These are phyloP conservation scores for Phytopythium litorale DNA, from an alignment of 352 stramenopile species.

Conservation along the genomic window DNA sequence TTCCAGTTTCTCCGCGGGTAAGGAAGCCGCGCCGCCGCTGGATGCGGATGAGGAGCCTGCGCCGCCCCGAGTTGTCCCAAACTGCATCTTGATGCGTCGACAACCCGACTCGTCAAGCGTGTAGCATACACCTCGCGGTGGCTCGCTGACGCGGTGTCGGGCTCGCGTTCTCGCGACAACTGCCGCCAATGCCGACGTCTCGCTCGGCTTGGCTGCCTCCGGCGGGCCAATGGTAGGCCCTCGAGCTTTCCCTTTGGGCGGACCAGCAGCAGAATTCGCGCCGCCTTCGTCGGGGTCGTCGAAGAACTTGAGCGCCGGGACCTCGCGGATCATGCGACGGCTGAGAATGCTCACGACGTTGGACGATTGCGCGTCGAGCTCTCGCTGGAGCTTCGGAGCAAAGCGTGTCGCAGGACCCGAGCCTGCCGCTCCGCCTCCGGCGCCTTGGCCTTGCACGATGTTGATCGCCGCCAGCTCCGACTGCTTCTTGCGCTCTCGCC, in stretches of 20 bases:
- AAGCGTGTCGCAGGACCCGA: conserved; percentile 12
- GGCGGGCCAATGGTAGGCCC: background rate
- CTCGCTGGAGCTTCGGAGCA: conserved; percentile 39
- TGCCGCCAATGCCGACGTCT: background rate
- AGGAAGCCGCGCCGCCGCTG: background rate
- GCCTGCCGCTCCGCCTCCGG: conserved; percentile 10
- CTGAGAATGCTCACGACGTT: conserved; percentile 77
- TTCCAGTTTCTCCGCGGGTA: conserved; percentile 14
- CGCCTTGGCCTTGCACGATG: conserved; percentile 37
- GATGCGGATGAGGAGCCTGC: background rate
- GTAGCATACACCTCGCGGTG: conserved; percentile 66
- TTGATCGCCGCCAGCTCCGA: conserved; percentile 45
- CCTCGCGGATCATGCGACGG: conserved; percentile 62
- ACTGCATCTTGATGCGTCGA: conserved; percentile 71
- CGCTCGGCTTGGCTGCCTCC: background rate
- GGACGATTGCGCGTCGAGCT: conserved; percentile 51
- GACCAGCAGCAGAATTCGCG: background rate
- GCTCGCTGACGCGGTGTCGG: conserved; percentile 9
- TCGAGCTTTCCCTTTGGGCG: background rate
- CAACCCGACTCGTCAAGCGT: conserved; percentile 58
- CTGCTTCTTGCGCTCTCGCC: conserved; percentile 48
- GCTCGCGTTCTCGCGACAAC: background rate
- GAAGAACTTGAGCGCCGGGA: conserved; percentile 79
- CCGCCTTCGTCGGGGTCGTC: conserved; percentile 30
- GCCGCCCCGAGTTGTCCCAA: conserved; percentile 11